Base-by-base conservation (phyloP, 192 early-diverging fungal genomes). In the Podila epicladia region DNA sequence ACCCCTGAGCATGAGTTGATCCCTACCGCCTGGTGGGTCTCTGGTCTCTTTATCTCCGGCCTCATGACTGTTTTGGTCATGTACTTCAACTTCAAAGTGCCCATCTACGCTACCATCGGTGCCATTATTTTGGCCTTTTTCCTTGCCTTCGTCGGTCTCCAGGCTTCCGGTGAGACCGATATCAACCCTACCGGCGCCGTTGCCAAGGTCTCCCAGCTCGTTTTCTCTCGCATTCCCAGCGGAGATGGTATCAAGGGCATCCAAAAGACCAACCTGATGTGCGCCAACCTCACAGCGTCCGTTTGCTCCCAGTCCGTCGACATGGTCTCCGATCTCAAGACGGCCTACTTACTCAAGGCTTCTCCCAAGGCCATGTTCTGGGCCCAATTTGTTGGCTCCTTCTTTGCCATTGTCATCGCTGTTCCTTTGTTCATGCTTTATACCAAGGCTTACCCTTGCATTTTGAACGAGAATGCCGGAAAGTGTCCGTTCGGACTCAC, bases 291-390 rank as follows among this genome's bases (percentile, higher is more conserved):
- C 65, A 72, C 88, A 62, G 85, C 86, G 11, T 83, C 85, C 6
- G 88, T 85, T 51, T 87, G 90, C 67, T 70, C 79, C 45, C 89
- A 91, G 62, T 57, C 87, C 67, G 91, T 90, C 58, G 92, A 93
- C 71, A 93, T 93, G 92, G 88, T 93, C 64, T 85, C 90, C 57
- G 92, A 93, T 80, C 76, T 93, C 45, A 93, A 93, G 82, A 93
- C 91, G 48, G 92, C 82, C 62, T 87, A 93, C 50, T 69, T 93
- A 58, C 69, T 93, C 29, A 83, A 86, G 65, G 92, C 92, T 12
- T 85, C 89, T n/a, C 92, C 92, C 49, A 71, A 78, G 22, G 86
- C 92, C 49, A 90, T 93, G 72, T 87, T 93, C 85, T 78, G 75
- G 59, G 92, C 90, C 22, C 92, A 93, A 61, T 66, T 92, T 51